Conservation (phyloP, 202 grass and related monocot species). For the Bolboschoenoplectus hybrid region DNA sequence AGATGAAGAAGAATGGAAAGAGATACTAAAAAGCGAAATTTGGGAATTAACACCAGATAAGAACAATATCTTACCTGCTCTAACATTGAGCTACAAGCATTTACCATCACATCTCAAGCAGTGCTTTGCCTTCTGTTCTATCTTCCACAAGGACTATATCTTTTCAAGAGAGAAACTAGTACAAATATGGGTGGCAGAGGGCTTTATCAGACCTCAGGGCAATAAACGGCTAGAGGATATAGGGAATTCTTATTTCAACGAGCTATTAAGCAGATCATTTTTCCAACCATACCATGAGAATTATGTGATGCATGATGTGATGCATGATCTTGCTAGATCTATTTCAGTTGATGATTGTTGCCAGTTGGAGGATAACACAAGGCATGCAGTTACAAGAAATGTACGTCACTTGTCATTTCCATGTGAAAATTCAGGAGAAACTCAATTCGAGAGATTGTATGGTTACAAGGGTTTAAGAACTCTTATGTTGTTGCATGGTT, state of each 20-base stretch:
- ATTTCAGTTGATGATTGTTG: slow-evolving; percentile 55
- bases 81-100: slow-evolving; percentile 63
- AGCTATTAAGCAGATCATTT: slow-evolving; percentile 68
- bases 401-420: slow-evolving; percentile 62
- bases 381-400: slow-evolving; percentile 37
- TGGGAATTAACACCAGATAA: slow-evolving; percentile 60
- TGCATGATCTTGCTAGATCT: slow-evolving; percentile 68
- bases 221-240: slow-evolving; percentile 54
- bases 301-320: slow-evolving; percentile 69
- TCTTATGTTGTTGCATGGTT: slow-evolving; percentile 55
- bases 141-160: slow-evolving; percentile 67
- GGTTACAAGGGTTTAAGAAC: slow-evolving; percentile 62
- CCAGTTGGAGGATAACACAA: slow-evolving; percentile 46
- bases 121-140: slow-evolving; percentile 76
- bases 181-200: slow-evolving; percentile 64
- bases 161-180: slow-evolving; percentile 62
- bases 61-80: slow-evolving; percentile 64
- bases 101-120: slow-evolving; percentile 70
- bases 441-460: slow-evolving; percentile 51
- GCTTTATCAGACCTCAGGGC: slow-evolving; percentile 52
- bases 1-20: slow-evolving; percentile 66
- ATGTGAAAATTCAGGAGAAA: slow-evolving; percentile 47
- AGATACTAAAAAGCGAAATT: slow-evolving; percentile 55
- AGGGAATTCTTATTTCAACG: slow-evolving; percentile 60
- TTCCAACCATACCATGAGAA: slow-evolving; percentile 61